These are phyloP conservation scores for Prunus salicina DNA, from an alignment of 306 rosid species.

Conservation along the genomic window DNA sequence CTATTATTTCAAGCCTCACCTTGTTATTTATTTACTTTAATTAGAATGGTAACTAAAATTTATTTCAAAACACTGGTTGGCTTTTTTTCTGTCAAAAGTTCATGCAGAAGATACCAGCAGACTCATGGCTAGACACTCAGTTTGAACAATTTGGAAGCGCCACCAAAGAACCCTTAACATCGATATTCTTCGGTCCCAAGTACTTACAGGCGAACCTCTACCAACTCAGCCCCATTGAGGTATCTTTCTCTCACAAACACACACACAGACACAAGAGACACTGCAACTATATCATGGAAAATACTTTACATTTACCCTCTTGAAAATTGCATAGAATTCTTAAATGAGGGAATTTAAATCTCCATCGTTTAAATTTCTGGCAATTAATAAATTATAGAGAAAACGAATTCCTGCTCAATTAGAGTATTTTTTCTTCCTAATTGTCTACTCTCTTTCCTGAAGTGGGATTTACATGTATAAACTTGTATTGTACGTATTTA, in stretches of 20 bases:
- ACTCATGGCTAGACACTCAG: constrained; percentile 39
- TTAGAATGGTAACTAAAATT: background rate
- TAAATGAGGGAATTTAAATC: too few relatives aligned
- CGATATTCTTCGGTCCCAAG: constrained; percentile 39
- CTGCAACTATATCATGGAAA: background rate
- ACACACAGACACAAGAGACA: background rate
- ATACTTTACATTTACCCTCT: background rate
- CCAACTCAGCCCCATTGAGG: constrained; percentile 58
- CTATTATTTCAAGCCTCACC: too few relatives aligned
- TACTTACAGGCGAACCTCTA: constrained; percentile 30
- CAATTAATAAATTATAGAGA: too few relatives aligned
- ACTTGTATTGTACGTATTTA: background rate
- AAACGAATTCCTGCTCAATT: too few relatives aligned
- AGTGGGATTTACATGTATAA: background rate
- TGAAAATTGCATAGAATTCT: too few relatives aligned
- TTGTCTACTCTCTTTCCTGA: too few relatives aligned
- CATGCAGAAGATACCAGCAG: constrained; percentile 9
- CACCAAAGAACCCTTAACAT: constrained; percentile 16
- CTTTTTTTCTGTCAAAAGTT: constrained; percentile 19
- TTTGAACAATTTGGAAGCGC: constrained; percentile 24
- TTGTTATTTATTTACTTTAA: background rate
- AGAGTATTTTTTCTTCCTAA: too few relatives aligned
- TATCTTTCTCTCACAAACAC: constrained; percentile 4
- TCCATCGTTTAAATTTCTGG: too few relatives aligned
- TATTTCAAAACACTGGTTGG: background rate